phyloP scores from a whole-genome alignment of 345 rosid genomes.

The Anastatica hierochuntica region DNA sequence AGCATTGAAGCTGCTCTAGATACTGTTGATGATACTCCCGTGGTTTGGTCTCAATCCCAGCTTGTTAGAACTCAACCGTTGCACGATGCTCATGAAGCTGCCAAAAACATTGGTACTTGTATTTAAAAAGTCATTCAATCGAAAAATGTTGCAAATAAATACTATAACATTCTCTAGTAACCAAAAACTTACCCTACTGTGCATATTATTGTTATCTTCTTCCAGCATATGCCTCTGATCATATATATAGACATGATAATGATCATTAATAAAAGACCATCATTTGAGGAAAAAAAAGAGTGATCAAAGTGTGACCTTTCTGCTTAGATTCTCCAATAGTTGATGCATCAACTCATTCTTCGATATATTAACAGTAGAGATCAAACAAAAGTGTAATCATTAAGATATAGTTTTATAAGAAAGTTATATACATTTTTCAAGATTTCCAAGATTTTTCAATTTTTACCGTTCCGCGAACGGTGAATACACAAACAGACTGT shows the following conservation, averaged over 20 bases:
- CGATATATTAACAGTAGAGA: too few relatives aligned
- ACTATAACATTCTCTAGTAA: not conserved
- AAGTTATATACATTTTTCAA: too few relatives aligned
- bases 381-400: too few relatives aligned
- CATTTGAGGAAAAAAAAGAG: not conserved
- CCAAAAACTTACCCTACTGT: slow-evolving; percentile 26
- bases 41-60: slow-evolving; percentile 41
- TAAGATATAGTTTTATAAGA: too few relatives aligned
- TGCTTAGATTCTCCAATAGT: slow-evolving; percentile 65
- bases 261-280: not conserved
- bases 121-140: not conserved
- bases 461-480: too few relatives aligned
- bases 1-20: slow-evolving; percentile 52
- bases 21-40: slow-evolving; percentile 41
- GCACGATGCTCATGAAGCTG: slow-evolving; percentile 47
- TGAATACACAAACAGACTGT: too few relatives aligned
- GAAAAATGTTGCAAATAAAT: not conserved
- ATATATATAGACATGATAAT: not conserved
- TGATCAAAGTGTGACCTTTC: slow-evolving; percentile 42
- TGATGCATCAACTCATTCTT: slow-evolving; percentile 75
- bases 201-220: slow-evolving; percentile 63
- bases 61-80: slow-evolving; percentile 46
- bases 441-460: too few relatives aligned
- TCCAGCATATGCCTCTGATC: slow-evolving; percentile 52
- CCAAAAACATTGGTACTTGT: too few relatives aligned